These are phyloP conservation scores for Bullera alba DNA, from an alignment of 768 basidiomycete species.

Conservation along the genomic window DNA sequence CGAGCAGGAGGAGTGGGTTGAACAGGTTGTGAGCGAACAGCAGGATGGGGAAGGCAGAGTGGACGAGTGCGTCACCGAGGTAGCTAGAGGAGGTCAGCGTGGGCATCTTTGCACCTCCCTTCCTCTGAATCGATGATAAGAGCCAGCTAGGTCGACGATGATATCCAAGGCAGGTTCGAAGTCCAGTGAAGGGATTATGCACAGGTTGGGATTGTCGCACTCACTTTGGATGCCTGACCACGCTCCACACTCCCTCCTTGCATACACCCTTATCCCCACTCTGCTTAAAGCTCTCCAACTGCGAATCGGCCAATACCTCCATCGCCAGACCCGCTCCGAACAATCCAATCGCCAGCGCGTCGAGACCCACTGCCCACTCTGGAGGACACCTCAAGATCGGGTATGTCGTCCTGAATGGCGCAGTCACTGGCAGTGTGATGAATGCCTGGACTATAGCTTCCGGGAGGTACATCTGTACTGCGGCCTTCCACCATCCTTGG, in stretches of 20 bases:
- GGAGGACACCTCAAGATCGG: slow-evolving; percentile 2
- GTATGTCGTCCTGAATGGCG: slow-evolving; percentile 14
- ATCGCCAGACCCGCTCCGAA: slow-evolving; percentile 20
- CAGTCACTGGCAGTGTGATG: slow-evolving; percentile 24
- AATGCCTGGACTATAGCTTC: slow-evolving; percentile 28
- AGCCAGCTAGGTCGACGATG: too few species aligned
- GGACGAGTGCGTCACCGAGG: slow-evolving; percentile 25
- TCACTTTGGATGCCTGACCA: slow-evolving; percentile 37
- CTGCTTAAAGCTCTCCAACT: slow-evolving; percentile 11
- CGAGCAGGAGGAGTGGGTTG: slow-evolving; percentile 33
- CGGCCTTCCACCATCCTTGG: slow-evolving; percentile 11
- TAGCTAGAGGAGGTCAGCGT: slow-evolving; percentile 12
- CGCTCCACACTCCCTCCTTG: slow-evolving; percentile 29
- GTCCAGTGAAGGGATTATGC: too few species aligned
- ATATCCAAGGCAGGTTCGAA: too few species aligned
- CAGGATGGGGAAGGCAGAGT: slow-evolving; percentile 27
- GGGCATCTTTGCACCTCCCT: not conserved
- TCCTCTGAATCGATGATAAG: not conserved
- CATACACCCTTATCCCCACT: slow-evolving; percentile 1
- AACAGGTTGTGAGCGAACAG: slow-evolving; percentile 18
- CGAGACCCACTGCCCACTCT: slow-evolving; percentile 4
- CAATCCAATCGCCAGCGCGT: slow-evolving; percentile 16
- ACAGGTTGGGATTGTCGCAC: too few species aligned
- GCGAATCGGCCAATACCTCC: slow-evolving; percentile 24
- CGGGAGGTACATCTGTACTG: slow-evolving; percentile 11